Percentiles rank a stretch among this genome's conserved stretches.
Conservation (phyloP, 257 asterid genomes). For the Solanum phureja region DNA sequence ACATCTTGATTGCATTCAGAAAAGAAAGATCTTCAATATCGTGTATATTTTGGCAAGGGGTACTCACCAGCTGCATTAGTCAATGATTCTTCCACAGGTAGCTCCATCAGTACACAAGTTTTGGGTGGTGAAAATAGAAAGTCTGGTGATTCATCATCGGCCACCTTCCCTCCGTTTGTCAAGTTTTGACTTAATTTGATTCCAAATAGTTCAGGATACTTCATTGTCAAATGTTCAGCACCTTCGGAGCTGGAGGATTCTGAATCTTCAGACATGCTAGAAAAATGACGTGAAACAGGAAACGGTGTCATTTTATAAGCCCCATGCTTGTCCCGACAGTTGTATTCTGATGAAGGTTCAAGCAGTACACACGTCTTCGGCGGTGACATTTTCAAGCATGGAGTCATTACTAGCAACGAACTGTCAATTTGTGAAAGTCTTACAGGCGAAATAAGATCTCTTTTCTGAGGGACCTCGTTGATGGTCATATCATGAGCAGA, state of each 20-base stretch:
- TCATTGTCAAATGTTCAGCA: slow-evolving; percentile 32
- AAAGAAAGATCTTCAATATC: slow-evolving; percentile 7
- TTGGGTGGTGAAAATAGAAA: slow-evolving; percentile 86
- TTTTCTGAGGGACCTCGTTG: slow-evolving; percentile 12
- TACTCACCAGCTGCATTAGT: slow-evolving; percentile 4
- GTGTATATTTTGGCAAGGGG: slow-evolving; percentile 10
- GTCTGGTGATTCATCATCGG: slow-evolving; percentile 62
- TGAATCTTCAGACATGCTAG: slow-evolving; percentile 37
- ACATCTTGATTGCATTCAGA: neutral
- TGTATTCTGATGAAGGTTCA: slow-evolving; percentile 54
- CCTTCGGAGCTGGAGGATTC: slow-evolving; percentile 39
- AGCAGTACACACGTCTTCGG: slow-evolving; percentile 79
- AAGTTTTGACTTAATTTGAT: slow-evolving; percentile 26
- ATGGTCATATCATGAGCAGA: slow-evolving; percentile 9
- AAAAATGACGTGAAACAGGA: slow-evolving; percentile 22
- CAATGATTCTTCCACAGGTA: slow-evolving; percentile 31
- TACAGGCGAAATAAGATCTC: slow-evolving; percentile 29
- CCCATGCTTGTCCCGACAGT: slow-evolving; percentile 24
- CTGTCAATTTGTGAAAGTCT: slow-evolving; percentile 18
- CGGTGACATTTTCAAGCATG: slow-evolving; percentile 72
- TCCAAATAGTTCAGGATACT: slow-evolving; percentile 62
- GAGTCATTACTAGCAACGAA: slow-evolving; percentile 55
- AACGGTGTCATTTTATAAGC: slow-evolving; percentile 51
- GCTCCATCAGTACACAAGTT: slow-evolving; percentile 76
- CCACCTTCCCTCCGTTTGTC: slow-evolving; percentile 25